These are phyloP conservation scores for Eutypa lata DNA, from an alignment of 2,329 filamentous ascomycete species.

Conservation along the genomic window DNA sequence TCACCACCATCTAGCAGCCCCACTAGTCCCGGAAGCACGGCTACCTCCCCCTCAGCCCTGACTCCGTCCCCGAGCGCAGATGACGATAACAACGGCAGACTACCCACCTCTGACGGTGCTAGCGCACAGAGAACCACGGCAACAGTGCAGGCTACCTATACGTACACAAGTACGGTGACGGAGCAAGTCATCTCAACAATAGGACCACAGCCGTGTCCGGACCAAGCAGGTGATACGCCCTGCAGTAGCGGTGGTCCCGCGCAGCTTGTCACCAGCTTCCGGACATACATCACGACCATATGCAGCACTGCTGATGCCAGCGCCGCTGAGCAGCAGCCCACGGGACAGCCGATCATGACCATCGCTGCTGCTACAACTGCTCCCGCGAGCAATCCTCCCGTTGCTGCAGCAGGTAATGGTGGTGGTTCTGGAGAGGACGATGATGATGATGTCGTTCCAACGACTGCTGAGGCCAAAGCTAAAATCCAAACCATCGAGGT, in stretches of 20 bases:
- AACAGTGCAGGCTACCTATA: constrained; percentile 5
- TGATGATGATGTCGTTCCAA: neutral
- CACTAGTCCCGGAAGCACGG: too few relatives aligned
- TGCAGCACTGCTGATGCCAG: constrained; percentile 9
- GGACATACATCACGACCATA: constrained; percentile 19
- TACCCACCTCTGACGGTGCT: neutral
- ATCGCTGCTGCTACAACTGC: neutral
- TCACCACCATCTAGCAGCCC: neutral
- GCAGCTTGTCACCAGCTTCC: constrained; percentile 10
- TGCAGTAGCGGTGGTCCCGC: neutral
- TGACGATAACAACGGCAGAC: too few relatives aligned
- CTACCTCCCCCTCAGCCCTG: too few relatives aligned
- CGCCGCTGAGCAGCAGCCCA: neutral
- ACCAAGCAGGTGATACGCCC: too few relatives aligned
- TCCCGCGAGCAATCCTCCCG: neutral
- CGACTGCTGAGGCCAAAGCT: neutral
- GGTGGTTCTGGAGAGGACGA: too few relatives aligned
- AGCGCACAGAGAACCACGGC: neutral
- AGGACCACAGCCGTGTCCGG: neutral
- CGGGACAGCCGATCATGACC: neutral
- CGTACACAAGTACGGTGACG: constrained; percentile 21
- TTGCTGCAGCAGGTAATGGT: neutral
- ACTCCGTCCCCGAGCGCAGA: too few relatives aligned
- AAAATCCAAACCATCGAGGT: neutral
- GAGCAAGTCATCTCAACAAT: constrained; percentile 11